A percentile compares a stretch with the other conserved stretches of the same genome.
Conservation (phyloP, 768 basidiomycete genomes). For the Russula dissimulans region DNA sequence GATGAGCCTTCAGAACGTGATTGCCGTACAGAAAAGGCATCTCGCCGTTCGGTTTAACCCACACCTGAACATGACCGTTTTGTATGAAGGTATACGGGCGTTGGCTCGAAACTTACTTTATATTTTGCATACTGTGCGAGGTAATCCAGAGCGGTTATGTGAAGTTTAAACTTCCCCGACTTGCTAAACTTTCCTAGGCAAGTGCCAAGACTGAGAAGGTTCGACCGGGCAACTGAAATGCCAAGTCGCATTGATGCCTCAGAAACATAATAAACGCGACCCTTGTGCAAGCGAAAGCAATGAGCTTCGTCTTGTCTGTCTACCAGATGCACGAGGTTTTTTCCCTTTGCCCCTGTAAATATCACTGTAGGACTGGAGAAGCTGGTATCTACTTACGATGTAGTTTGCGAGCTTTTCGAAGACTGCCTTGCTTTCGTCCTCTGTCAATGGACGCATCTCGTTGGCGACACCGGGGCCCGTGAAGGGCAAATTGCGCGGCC, state of each 20-base stretch:
- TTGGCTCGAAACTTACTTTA: slow-evolving; percentile 50
- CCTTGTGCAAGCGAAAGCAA: slow-evolving; percentile 91
- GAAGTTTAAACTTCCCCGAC: slow-evolving; percentile 94
- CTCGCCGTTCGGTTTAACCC: slow-evolving; percentile 99
- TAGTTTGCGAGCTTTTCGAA: slow-evolving; percentile 98
- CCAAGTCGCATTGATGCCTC: slow-evolving; percentile 89
- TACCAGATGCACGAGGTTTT: slow-evolving; percentile 91
- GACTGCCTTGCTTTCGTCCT: slow-evolving; percentile 93
- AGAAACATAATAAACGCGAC: slow-evolving; percentile 94
- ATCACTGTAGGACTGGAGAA: not conserved
- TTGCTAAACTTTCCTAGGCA: slow-evolving; percentile 98
- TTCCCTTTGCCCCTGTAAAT: slow-evolving; percentile 48
- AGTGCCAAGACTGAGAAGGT: slow-evolving; percentile 87
- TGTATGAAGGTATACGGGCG: not conserved
- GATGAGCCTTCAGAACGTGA: slow-evolving; percentile 94
- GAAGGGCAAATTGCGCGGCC: too few species aligned
- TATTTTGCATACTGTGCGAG: slow-evolving; percentile 95
- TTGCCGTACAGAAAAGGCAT: slow-evolving; percentile 99
- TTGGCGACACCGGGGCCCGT: too few species aligned
- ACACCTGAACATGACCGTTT: slow-evolving; percentile 47
- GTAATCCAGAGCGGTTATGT: slow-evolving; percentile 88
- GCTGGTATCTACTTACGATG: slow-evolving; percentile 46
- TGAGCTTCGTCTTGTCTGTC: slow-evolving; percentile 91
- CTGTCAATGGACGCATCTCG: slow-evolving; percentile 86
- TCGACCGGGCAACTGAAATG: slow-evolving; percentile 86